Evolutionary conservation across 495 filamentous ascomycete species (phyloP), one percentile per base, ranked within the genome.

Genomic region (Hyaloscypha finlandica): DNA sequence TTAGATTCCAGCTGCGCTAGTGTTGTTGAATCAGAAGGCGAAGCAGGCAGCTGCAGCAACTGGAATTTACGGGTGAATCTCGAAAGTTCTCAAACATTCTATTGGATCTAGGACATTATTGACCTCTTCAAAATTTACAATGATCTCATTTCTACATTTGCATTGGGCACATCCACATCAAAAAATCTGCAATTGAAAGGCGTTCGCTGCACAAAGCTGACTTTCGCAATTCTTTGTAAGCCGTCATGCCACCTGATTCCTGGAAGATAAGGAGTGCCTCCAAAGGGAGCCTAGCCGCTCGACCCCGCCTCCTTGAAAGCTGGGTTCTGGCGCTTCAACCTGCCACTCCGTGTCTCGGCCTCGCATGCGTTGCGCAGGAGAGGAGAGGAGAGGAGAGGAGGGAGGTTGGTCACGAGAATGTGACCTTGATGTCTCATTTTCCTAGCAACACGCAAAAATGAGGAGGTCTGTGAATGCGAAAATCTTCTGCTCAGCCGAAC

Each of bases 61-160:
- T 59, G 56, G 56, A 59, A 58, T 58, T 32, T 58, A 37, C 12
- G 42, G 42, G 11, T 48, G 42, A 48, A 48, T 48, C 42, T 48
- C 11, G 42, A 48, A 48, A 48, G 42, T 48, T 48, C 42, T 48
- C 11, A 48, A 48, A 4, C 8, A 14, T 48, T 48, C 42, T 11
- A 19, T 48, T 48, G 11, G 42, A 2, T 48, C 16, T 48, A 12
- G 9, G 42, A 48, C 42, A 19, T 48, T 48, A 16, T 12, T 4
- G 4, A 48, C 11, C 16, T 1, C 16, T 1, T 14, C 9, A 0
- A 48, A 19, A 48, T 48, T 48, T 48, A 48, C 25, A 25, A 25
- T 37, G 35, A 12, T 16, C 42, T 19, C 42, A 16, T 16, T 14
- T 48, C 39, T 37, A 33, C 19, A 3, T 14, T 16, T 20, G n/a